A percentile compares a stretch with the other conserved stretches of the same genome.
Conservation (phyloP, 2,329 filamentous ascomycete species). For the Cercospora sp. region DNA sequence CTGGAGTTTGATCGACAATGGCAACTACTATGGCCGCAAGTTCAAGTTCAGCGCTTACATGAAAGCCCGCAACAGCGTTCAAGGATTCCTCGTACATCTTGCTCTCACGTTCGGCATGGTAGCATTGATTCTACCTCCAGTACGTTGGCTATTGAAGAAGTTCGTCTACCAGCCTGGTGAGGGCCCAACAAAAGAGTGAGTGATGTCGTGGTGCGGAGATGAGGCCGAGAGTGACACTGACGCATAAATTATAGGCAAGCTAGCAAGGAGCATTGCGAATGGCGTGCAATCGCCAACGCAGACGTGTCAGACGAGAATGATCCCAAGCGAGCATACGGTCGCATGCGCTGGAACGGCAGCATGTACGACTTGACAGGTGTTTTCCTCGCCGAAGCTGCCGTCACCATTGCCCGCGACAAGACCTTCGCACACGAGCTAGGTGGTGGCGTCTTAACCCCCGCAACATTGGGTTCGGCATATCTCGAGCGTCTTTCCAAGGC, state of each 20-base stretch:
- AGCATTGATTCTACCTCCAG: slow-evolving; percentile 53
- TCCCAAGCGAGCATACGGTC: slow-evolving; percentile 56
- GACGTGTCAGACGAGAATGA: slow-evolving; percentile 51
- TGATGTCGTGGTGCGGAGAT: slow-evolving; percentile 10
- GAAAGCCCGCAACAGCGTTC: slow-evolving; percentile 51
- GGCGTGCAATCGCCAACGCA: slow-evolving; percentile 63
- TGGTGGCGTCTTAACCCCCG: slow-evolving; percentile 71
- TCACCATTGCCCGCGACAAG: slow-evolving; percentile 61
- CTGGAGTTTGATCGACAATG: slow-evolving; percentile 55
- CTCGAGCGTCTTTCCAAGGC: slow-evolving; percentile 62
- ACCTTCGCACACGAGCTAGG: slow-evolving; percentile 54
- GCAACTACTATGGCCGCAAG: slow-evolving; percentile 57
- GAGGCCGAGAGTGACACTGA: not conserved
- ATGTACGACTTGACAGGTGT: slow-evolving; percentile 68
- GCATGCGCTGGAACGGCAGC: slow-evolving; percentile 59
- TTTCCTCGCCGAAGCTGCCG: slow-evolving; percentile 63
- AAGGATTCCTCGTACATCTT: slow-evolving; percentile 53
- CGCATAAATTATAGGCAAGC: slow-evolving; percentile 48
- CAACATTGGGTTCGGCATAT: slow-evolving; percentile 66
- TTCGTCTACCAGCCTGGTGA: slow-evolving; percentile 53
- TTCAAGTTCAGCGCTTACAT: slow-evolving; percentile 61
- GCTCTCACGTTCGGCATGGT: slow-evolving; percentile 49
- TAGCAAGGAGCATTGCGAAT: slow-evolving; percentile 62
- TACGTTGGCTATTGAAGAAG: slow-evolving; percentile 53
- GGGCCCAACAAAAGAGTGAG: slow-evolving; percentile 50